Conservation (phyloP, 2,329 filamentous ascomycete genomes). For the Erysiphe pisi region DNA sequence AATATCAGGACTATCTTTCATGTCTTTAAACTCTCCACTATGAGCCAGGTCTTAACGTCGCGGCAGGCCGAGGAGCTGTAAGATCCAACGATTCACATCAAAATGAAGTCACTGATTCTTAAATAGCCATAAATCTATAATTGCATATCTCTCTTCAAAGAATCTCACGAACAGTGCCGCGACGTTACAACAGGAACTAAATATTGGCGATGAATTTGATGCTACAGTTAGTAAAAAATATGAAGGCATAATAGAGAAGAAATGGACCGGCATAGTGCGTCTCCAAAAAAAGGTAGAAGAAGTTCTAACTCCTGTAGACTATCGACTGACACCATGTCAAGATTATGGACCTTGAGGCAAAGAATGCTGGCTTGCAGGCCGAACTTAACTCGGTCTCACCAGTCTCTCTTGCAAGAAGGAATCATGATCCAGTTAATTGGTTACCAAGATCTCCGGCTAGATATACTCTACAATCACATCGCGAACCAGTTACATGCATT, state of each 20-base stretch:
- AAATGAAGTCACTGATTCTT: slow-evolving; percentile 31
- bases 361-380: slow-evolving; percentile 59
- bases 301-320: slow-evolving; percentile 24
- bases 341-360: slow-evolving; percentile 88
- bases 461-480: slow-evolving; percentile 73
- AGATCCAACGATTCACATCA: slow-evolving; percentile 36
- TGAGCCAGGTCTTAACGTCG: slow-evolving; percentile 65
- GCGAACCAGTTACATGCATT: slow-evolving; percentile 70
- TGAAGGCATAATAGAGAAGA: slow-evolving; percentile 88
- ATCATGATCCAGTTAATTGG: slow-evolving; percentile 77
- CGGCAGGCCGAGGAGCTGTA: slow-evolving; percentile 85
- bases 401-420: slow-evolving; percentile 60
- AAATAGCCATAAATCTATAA: slow-evolving; percentile 77
- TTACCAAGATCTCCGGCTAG: slow-evolving; percentile 71
- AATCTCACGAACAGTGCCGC: slow-evolving; percentile 59
- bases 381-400: slow-evolving; percentile 79
- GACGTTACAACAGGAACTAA: slow-evolving; percentile 65
- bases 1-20: slow-evolving; percentile 31
- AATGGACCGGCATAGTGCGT: slow-evolving; percentile 93
- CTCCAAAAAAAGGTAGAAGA: slow-evolving; percentile 77
- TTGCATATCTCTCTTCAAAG: slow-evolving; percentile 71
- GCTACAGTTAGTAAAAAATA: slow-evolving; percentile 82
- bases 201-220: slow-evolving; percentile 60
- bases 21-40: slow-evolving; percentile 39
- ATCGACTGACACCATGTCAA: slow-evolving; percentile 37